Conservation (phyloP, 345 rosid genomes). For the Eucalyptus coolabah region DNA sequence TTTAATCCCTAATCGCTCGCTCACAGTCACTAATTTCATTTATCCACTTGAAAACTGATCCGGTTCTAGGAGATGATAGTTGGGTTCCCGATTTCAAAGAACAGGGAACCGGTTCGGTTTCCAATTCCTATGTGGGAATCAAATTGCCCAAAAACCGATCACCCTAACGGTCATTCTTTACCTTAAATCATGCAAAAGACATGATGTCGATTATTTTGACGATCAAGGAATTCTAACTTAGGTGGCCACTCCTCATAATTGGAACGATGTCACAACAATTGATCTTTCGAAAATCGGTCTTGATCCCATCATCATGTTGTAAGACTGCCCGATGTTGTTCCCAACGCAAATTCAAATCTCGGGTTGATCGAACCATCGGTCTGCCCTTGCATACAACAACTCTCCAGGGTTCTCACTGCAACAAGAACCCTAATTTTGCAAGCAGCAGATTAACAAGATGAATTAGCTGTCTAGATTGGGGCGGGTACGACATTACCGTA, state of each 20-base stretch:
- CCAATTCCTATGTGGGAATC: background rate
- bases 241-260: background rate
- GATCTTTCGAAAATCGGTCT: background rate
- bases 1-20: background rate
- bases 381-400: background rate
- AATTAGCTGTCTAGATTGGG: background rate
- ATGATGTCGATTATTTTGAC: background rate
- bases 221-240: rapidly evolving
- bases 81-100: rapidly evolving
- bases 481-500: background rate
- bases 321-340: background rate
- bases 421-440: background rate
- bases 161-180: rapidly evolving
- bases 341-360: background rate
- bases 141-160: rapidly evolving
- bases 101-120: rapidly evolving
- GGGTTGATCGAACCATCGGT: background rate
- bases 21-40: background rate
- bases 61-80: background rate
- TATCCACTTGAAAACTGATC: background rate
- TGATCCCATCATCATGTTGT: background rate
- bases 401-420: background rate
- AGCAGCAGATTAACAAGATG: background rate
- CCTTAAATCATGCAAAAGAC: background rate
- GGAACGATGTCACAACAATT: background rate